Percentiles rank a stretch among this genome's conserved stretches.
Conservation (phyloP, 108 stramenopile species). For the Heterococcus sp. region DNA sequence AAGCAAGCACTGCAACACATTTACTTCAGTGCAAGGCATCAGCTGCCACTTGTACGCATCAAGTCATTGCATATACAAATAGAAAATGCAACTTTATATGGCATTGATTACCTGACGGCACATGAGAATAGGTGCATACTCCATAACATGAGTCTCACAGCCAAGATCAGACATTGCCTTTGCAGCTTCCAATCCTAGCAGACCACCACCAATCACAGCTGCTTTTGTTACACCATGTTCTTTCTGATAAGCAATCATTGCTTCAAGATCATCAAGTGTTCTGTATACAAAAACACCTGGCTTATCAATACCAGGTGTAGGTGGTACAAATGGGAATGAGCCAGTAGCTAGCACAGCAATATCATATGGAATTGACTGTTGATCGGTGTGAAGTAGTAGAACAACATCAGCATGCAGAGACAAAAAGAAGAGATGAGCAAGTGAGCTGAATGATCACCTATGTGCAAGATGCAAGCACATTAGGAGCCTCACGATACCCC, state of each 20-base stretch:
- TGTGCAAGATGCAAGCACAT: no score
- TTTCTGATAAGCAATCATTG: conserved; percentile 77
- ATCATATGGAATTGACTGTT: conserved; percentile 70
- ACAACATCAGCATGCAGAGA: no score
- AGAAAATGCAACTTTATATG: no score
- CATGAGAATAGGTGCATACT: conserved; percentile 87
- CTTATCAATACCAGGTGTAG: conserved; percentile 72
- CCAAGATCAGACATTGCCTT: conserved; percentile 87
- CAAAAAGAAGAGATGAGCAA: no score
- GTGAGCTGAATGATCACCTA: no score
- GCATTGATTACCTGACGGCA: conserved; percentile 73
- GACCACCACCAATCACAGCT: conserved; percentile 89
- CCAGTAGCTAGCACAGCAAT: conserved; percentile 86
- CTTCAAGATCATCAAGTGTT: conserved; percentile 86
- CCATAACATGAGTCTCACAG: conserved; percentile 77
- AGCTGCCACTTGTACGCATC: no score
- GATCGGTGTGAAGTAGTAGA: no score
- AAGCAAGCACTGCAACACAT: no score
- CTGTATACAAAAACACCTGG: conserved; percentile 88
- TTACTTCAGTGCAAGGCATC: no score
- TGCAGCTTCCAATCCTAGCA: conserved; percentile 77
- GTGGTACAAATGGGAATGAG: conserved; percentile 85
- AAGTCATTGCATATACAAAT: no score
- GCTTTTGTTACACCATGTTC: conserved; percentile 74
- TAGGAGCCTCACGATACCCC: no score